These are phyloP conservation scores for Tubosaeta brunneosetosa DNA, from an alignment of 768 basidiomycete species.

Conservation along the genomic window DNA sequence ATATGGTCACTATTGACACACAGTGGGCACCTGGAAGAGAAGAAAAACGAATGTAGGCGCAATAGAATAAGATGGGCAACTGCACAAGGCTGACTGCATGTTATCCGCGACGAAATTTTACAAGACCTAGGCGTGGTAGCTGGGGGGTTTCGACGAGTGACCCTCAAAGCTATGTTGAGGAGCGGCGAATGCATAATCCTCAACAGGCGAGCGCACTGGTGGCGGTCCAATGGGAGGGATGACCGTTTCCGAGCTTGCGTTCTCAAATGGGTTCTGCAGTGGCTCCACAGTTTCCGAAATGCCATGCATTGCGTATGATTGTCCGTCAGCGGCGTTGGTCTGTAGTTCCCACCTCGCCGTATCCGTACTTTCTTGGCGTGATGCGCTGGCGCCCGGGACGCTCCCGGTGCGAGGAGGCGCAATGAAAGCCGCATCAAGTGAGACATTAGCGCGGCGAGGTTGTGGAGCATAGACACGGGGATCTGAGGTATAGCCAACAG, in stretches of 20 bases:
- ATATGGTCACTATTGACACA: constrained; percentile 4
- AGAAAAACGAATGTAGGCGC: constrained; percentile 6
- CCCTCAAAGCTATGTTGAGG: constrained; percentile 24
- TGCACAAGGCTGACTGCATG: neutral
- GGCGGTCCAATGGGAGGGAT: constrained; percentile 10
- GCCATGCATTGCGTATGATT: constrained; percentile 20
- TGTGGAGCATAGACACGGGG: constrained; percentile 49
- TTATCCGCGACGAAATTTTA: neutral
- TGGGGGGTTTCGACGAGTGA: constrained; percentile 13
- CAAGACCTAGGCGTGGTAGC: constrained; percentile 9
- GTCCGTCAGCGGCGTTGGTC: constrained; percentile 24
- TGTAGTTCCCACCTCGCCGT: constrained; percentile 29
- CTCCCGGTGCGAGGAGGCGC: constrained; percentile 12
- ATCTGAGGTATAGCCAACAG: constrained; percentile 44
- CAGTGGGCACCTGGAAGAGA: neutral
- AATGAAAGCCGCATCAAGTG: constrained; percentile 14
- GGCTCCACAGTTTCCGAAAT: constrained; percentile 13
- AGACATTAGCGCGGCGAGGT: constrained; percentile 31
- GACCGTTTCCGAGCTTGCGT: constrained; percentile 16
- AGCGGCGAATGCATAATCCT: constrained; percentile 23
- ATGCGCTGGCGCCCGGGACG: constrained; percentile 2
- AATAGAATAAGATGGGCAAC: neutral
- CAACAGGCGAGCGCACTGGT: constrained; percentile 6
- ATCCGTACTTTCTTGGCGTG: constrained; percentile 29
- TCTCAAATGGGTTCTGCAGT: constrained; percentile 26